A percentile compares a stretch with the other conserved stretches of the same genome.
Evolutionary conservation across 106 monocot species (phyloP).

Genomic region (Platanthera guangdongensis): DNA sequence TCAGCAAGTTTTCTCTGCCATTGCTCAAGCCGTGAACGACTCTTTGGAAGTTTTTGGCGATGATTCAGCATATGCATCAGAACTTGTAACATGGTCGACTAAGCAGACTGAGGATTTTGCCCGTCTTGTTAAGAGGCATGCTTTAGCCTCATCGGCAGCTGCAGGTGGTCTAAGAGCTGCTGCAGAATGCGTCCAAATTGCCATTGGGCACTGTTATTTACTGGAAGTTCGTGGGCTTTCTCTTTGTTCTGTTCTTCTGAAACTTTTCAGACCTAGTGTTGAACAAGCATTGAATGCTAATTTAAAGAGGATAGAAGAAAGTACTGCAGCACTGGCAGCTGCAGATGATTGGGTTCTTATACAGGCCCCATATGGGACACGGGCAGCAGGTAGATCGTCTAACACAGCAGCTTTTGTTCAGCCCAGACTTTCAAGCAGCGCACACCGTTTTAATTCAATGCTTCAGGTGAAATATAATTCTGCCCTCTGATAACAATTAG

Average conservation of each 20-base stretch:
- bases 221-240: slow-evolving; percentile 70
- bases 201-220: slow-evolving; percentile 84
- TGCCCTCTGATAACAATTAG: background rate
- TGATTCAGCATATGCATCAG: slow-evolving; percentile 69
- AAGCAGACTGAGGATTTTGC: slow-evolving; percentile 77
- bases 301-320: slow-evolving; percentile 85
- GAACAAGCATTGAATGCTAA: slow-evolving; percentile 93
- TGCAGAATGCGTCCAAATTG: slow-evolving; percentile 92
- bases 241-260: slow-evolving; percentile 82
- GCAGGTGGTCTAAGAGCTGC: slow-evolving; percentile 90
- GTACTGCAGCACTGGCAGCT: slow-evolving; percentile 81
- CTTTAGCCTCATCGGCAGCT: slow-evolving; percentile 84
- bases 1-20: slow-evolving; percentile 89
- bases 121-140: slow-evolving; percentile 82
- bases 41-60: slow-evolving; percentile 79
- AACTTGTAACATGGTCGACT: slow-evolving; percentile 79
- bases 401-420: slow-evolving; percentile 23
- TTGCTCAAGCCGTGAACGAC: slow-evolving; percentile 86
- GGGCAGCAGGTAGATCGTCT: slow-evolving; percentile 34
- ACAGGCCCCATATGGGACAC: slow-evolving; percentile 36
- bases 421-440: slow-evolving; percentile 88
- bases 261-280: slow-evolving; percentile 77
- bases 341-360: slow-evolving; percentile 93
- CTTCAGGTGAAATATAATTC: slow-evolving; percentile 59
- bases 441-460: slow-evolving; percentile 88